Evolutionary conservation across 306 rosid species (phyloP), one percentile per base, ranked within the genome.

Genomic region (Rosa rugosa): DNA sequence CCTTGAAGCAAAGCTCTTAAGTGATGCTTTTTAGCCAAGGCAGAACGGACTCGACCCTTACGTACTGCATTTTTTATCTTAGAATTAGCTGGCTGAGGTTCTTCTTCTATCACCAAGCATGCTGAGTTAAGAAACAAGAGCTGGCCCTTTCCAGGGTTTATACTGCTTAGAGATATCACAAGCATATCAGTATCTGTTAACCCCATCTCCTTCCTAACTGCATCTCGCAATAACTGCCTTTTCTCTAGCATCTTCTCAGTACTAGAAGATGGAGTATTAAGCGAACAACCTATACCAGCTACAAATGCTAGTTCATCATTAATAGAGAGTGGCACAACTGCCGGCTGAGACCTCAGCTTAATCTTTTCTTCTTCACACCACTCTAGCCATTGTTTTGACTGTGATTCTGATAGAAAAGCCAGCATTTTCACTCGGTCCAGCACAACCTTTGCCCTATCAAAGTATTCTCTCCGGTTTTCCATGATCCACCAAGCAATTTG

Each of bases 401-500:
- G 97, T 47, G 83, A 83, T 79, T 94, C 94, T 41, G 98, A 87
- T n/a, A 94, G 80, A 73, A 94, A 94, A 73, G 82, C 72, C 53
- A 94, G 69, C 87, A 82, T 86, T 71, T 90, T 94, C 11, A 92
- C 98, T 86, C 87, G 85, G 72, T 90, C 65, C 49, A 92, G 86
- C 46, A 92, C 90, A 47, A 78, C 64, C 81, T 92, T 92, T 14
- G 98, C 91, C 22, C 94, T 88, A 51, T 94, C 90, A 47, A 92
- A 94, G 78, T 92, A 94, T 89, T 94, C 98, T 78, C 89, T 74
- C 17, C 94, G 89, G 76, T 92, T 94, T 86, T 94, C 98, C 97
- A 94, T 92, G 60, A 94, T 89, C 98, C 98, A 94, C 98, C 98
- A 94, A 80, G 89, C 92, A 89, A 94, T 80, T 86, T 90, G 89